These are phyloP conservation scores for Skeletonema grethae DNA, from an alignment of 108 stramenopile species.

Conservation along the genomic window DNA sequence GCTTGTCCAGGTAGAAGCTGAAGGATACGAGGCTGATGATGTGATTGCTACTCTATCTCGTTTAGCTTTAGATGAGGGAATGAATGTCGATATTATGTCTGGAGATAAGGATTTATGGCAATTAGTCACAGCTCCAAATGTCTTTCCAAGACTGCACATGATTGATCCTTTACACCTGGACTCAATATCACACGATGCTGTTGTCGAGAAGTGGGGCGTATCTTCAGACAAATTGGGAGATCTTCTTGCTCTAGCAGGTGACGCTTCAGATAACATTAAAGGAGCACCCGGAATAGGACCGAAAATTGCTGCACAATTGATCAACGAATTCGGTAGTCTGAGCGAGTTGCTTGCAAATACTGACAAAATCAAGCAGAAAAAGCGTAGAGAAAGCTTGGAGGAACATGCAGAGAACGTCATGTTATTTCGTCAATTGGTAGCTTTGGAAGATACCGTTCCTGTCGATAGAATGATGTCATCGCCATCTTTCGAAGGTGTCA, in stretches of 20 bases:
- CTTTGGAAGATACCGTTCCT: conserved; percentile 33
- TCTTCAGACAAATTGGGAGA: conserved; percentile 72
- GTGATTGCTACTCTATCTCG: conserved; percentile 84
- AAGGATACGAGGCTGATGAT: conserved; percentile 89
- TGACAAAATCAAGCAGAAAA: conserved; percentile 64
- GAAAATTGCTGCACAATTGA: conserved; percentile 78
- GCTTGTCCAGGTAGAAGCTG: conserved; percentile 68
- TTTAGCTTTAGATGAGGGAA: conserved; percentile 63
- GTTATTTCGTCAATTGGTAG: conserved; percentile 32
- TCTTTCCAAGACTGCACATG: conserved; percentile 63
- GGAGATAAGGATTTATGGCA: conserved; percentile 94
- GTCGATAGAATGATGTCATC: conserved; percentile 19
- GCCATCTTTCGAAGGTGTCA: conserved; percentile 35
- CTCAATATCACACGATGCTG: conserved; percentile 61
- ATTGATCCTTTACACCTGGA: conserved; percentile 83
- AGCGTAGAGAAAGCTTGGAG: conserved; percentile 65
- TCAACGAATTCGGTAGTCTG: conserved; percentile 72
- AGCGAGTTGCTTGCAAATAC: conserved; percentile 58
- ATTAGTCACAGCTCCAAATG: conserved; percentile 60
- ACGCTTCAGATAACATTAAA: conserved; percentile 86
- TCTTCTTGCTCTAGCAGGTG: conserved; percentile 86
- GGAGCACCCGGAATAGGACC: conserved; percentile 88
- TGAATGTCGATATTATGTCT: conserved; percentile 72
- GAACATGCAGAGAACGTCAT: conserved; percentile 56
- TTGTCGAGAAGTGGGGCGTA: conserved; percentile 82